Base-by-base conservation (phyloP, 2,329 filamentous ascomycete species). In the Pseudogymnoascus sp. region DNA sequence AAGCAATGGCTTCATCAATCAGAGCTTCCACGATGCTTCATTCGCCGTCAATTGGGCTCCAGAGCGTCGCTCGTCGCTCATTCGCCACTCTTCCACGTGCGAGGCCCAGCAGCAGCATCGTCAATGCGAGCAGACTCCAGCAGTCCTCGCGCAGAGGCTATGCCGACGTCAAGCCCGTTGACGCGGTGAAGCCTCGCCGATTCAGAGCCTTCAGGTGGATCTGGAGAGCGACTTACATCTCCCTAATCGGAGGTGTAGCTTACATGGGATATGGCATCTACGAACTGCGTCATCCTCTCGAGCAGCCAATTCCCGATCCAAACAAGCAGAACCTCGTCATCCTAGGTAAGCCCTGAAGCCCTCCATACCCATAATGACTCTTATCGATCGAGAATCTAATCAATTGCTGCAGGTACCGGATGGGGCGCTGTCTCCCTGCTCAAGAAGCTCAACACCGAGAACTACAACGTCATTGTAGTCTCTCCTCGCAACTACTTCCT, bases 401-500 rank as follows among this genome's bases (percentile, higher is more conserved):
- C 68, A 71, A 66, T 63, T 70, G 62, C 70, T 65, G 59, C 70
- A 97, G 93, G 93, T 74, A 96, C 93, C 71, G 95, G 95, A 71
- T 99, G 95, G 95, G 95, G 88, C 71, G 91, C 93, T 47, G 91
- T 99, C 73, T 96, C 93, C 66, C 87, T 99, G 66, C 86, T 99
- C 69, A 99, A 99, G 86, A 97, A 96, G 76, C 90, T 99, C 78
- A 93, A 99, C 75, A 97, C 93, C 66, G 90, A 96, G 77, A 96
- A 97, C 84, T 99, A 97, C 86, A 97, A 99, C 77, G 93, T 97
- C 77, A 78, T 97, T 74, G 92, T 99, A 76, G 91, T 99, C 76
- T 97, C 95, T 60, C 95, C 95, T 63, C 91, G 95, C 76, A 99
- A 99, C 81, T 99, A 96, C 85, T 99, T 99, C 87, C 88, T 99